phyloP scores from a whole-genome alignment of 306 rosid genomes.

The Purshia tridentata region DNA sequence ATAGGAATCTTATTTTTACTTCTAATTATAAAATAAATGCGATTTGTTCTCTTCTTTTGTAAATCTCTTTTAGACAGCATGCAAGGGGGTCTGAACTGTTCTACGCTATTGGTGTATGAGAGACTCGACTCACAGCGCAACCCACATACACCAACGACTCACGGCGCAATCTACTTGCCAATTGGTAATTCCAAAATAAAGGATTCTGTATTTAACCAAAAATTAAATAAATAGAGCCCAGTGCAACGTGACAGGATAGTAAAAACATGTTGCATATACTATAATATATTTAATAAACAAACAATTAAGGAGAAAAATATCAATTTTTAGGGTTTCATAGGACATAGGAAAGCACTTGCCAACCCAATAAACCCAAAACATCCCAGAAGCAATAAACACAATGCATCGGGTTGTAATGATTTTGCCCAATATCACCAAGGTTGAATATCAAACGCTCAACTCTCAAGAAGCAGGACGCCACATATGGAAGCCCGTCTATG shows the following conservation, averaged over 20 bases:
- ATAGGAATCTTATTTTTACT: too few species aligned
- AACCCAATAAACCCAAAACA: slow-evolving; percentile 8
- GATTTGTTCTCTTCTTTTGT: too few species aligned
- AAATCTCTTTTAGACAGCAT: too few species aligned
- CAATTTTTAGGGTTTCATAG: neutral
- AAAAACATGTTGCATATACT: neutral
- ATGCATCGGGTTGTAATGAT: neutral
- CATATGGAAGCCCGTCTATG: slow-evolving; percentile 1
- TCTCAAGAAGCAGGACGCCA: neutral
- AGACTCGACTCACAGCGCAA: too few species aligned
- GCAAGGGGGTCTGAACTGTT: too few species aligned
- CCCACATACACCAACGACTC: too few species aligned
- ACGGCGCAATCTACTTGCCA: too few species aligned
- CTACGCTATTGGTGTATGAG: too few species aligned
- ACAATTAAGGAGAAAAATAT: neutral
- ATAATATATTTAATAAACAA: neutral
- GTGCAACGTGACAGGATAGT: neutral
- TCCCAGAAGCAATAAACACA: slow-evolving; percentile 5
- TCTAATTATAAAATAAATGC: too few species aligned
- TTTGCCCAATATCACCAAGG: slow-evolving; percentile 4
- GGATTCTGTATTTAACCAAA: too few species aligned
- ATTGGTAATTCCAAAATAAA: too few species aligned
- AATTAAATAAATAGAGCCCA: too few species aligned
- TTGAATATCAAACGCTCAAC: neutral
- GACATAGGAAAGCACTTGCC: neutral